Evolutionary conservation across 2,329 filamentous ascomycete genomes (phyloP).

Genomic region (Colletotrichum cereale): DNA sequence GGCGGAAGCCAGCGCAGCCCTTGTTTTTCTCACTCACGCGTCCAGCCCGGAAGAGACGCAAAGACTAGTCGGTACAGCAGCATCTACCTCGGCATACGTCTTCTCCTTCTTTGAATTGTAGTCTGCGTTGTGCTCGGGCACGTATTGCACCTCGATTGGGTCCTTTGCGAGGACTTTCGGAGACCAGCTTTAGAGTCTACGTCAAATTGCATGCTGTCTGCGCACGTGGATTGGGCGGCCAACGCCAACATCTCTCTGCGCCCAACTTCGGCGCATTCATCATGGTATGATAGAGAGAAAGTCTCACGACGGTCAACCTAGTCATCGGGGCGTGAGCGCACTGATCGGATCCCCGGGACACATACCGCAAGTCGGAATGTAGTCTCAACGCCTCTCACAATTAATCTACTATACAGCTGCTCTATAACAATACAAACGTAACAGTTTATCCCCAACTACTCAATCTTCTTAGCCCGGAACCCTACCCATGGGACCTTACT

Average conservation of each 20-base stretch:
- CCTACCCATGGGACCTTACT: conserved; percentile 58
- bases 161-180: background rate
- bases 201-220: background rate
- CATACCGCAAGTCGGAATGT: background rate
- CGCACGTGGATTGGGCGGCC: too few relatives aligned
- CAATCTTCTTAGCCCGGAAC: conserved; percentile 54
- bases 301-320: background rate
- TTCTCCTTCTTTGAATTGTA: too few relatives aligned
- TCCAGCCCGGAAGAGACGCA: background rate
- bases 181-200: background rate
- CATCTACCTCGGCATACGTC: background rate
- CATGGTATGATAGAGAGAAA: background rate
- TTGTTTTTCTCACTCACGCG: background rate
- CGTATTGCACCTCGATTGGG: background rate
- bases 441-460: background rate
- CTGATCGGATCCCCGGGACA: background rate
- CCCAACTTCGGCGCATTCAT: background rate
- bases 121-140: background rate
- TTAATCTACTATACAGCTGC: background rate
- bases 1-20: background rate
- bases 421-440: background rate
- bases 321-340: background rate
- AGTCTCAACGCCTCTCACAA: background rate
- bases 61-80: background rate
- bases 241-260: too few relatives aligned